phyloP scores from a whole-genome alignment of 768 basidiomycete species.

The Pisolithus albus region DNA sequence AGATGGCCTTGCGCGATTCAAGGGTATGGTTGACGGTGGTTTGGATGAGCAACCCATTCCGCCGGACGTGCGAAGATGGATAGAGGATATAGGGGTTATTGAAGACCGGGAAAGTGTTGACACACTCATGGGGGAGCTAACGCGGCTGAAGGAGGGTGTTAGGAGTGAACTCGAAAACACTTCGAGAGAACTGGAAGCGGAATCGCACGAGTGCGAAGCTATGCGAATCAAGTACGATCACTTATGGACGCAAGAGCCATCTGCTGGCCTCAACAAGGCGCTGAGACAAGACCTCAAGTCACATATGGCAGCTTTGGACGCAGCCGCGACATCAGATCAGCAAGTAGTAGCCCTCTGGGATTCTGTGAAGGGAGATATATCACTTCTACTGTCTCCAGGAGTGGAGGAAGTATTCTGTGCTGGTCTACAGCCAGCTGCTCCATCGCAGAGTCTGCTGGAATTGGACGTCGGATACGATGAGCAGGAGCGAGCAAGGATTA shows the following conservation, averaged over 20 bases:
- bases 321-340: constrained; percentile 71
- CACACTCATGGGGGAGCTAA: constrained; percentile 52
- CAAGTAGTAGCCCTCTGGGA: constrained; percentile 74
- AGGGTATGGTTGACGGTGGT: constrained; percentile 61
- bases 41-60: constrained; percentile 62
- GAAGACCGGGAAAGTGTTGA: constrained; percentile 68
- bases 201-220: constrained; percentile 82
- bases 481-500: constrained; percentile 61
- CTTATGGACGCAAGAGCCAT: constrained; percentile 81
- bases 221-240: constrained; percentile 85
- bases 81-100: constrained; percentile 62
- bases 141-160: constrained; percentile 51
- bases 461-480: constrained; percentile 65
- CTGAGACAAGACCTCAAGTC: constrained; percentile 75
- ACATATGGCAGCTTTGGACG: constrained; percentile 62
- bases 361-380: constrained; percentile 57
- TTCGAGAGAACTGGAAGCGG: constrained; percentile 65
- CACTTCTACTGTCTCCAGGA: constrained; percentile 50
- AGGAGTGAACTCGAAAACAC: constrained; percentile 55
- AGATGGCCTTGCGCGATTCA: constrained; percentile 59
- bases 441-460: constrained; percentile 55
- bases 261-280: constrained; percentile 61
- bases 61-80: constrained; percentile 63
- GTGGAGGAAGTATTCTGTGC: constrained; percentile 60
- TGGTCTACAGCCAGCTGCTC: constrained; percentile 35